phyloP scores from a whole-genome alignment of 2,329 filamentous ascomycete species.

The Xylaria multiplex region DNA sequence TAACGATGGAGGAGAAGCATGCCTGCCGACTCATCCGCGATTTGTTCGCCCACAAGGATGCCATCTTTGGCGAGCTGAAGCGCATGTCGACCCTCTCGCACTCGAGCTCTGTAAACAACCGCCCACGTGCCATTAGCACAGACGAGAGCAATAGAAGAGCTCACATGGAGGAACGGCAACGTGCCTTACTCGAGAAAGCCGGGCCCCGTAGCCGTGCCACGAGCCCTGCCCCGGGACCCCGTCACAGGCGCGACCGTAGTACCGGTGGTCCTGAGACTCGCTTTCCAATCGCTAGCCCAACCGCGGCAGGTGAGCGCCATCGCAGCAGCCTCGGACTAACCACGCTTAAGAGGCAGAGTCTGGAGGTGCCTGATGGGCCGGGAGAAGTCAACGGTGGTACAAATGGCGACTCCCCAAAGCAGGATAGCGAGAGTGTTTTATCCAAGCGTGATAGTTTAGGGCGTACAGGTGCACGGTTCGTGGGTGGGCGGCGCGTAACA shows the following conservation, averaged over 20 bases:
- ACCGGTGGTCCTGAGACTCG: conserved; percentile 77
- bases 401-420: conserved; percentile 56
- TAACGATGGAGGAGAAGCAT: conserved; percentile 96
- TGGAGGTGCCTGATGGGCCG: conserved; percentile 79
- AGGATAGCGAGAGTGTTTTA: conserved; percentile 70
- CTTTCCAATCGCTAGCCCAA: conserved; percentile 82
- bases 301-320: conserved; percentile 62
- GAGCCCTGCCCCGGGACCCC: conserved; percentile 73
- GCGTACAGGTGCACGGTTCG: conserved; percentile 63
- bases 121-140: conserved; percentile 88
- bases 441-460: conserved; percentile 68
- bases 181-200: conserved; percentile 77
- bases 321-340: conserved; percentile 58
- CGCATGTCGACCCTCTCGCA: conserved; percentile 79
- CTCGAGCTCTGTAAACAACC: conserved; percentile 66
- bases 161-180: conserved; percentile 91
- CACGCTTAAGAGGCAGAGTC: conserved; percentile 70
- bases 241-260: conserved; percentile 83
- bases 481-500: conserved; percentile 61
- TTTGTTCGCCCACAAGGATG: conserved; percentile 91
- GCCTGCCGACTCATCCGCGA: conserved; percentile 90
- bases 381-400: conserved; percentile 51
- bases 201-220: conserved; percentile 74
- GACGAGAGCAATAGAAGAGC: conserved; percentile 95
- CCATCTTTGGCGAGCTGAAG: conserved; percentile 96